Percentiles rank a stretch among this genome's conserved stretches.
Evolutionary conservation across 805 yeast genomes (phyloP).

Genomic region (Torulaspora maleeae): DNA sequence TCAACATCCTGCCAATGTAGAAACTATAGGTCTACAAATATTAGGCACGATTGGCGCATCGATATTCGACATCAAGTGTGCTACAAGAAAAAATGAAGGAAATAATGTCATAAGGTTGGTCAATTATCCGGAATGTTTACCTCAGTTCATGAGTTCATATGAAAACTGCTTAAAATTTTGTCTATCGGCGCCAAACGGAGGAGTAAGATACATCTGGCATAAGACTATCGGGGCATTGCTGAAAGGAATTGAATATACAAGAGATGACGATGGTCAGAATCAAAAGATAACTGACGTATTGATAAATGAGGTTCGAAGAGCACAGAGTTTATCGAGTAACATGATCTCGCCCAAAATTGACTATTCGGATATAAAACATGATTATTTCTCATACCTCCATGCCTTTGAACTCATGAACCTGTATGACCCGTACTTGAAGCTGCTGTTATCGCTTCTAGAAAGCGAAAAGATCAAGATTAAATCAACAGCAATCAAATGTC

Average conservation of each 20-base stretch:
- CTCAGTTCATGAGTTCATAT: conserved; percentile 16
- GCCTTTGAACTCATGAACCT: conserved; percentile 30
- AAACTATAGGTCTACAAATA: conserved; percentile 52
- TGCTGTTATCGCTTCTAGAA: conserved; percentile 46
- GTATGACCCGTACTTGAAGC: conserved; percentile 50
- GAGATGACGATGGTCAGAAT: conserved; percentile 11
- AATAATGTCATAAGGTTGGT: conserved; percentile 23
- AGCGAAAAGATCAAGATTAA: conserved; percentile 49
- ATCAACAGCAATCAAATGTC: conserved; percentile 60
- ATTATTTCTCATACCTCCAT: conserved; percentile 24
- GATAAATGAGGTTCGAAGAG: conserved; percentile 4
- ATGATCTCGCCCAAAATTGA: neutral
- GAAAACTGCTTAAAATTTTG: conserved; percentile 14
- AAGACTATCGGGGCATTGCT: conserved; percentile 13
- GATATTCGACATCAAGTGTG: conserved; percentile 35
- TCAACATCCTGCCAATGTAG: conserved; percentile 41
- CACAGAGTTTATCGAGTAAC: neutral
- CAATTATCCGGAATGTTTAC: conserved; percentile 25
- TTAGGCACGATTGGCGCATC: conserved; percentile 57
- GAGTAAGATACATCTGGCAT: conserved; percentile 20
- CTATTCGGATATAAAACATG: conserved; percentile 5
- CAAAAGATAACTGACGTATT: neutral
- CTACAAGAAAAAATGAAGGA: conserved; percentile 15
- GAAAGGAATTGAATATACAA: conserved; percentile 15
- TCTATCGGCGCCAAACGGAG: neutral